Conservation (phyloP, 1,284 basidiomycete species). For the Cryptococcus sp. region DNA sequence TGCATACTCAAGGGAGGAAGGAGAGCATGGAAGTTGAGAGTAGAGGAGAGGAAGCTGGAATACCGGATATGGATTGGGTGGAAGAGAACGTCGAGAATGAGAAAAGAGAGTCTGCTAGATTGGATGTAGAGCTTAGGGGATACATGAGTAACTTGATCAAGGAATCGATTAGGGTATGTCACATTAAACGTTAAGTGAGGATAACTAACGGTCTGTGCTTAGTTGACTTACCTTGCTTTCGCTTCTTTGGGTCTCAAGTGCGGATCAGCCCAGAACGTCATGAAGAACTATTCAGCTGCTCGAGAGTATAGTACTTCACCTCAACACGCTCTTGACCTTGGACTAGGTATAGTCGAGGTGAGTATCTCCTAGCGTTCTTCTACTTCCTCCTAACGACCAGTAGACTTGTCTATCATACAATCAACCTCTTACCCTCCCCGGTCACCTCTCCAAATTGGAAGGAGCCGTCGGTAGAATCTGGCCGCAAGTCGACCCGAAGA, state of each 20-base stretch:
- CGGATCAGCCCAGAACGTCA: slow-evolving; percentile 21
- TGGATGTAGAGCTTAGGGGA: slow-evolving; percentile 38
- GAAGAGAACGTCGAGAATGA: slow-evolving; percentile 16
- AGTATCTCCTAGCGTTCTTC: slow-evolving; percentile 1
- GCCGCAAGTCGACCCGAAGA: slow-evolving; percentile 10
- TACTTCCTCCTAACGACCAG: not conserved
- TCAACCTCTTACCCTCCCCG: slow-evolving; percentile 20
- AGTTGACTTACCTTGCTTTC: slow-evolving; percentile 42
- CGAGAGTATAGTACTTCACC: slow-evolving; percentile 35
- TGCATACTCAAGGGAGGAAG: not conserved
- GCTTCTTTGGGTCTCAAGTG: slow-evolving; percentile 32
- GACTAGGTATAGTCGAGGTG: slow-evolving; percentile 34
- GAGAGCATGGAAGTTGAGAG: not conserved
- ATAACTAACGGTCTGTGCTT: not conserved
- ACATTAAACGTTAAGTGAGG: not conserved
- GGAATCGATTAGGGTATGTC: slow-evolving; percentile 41
- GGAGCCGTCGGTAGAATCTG: slow-evolving; percentile 33
- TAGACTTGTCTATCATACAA: slow-evolving; percentile 36
- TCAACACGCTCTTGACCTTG: slow-evolving; percentile 36
- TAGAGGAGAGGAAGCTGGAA: slow-evolving; percentile 8
- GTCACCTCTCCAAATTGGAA: slow-evolving; percentile 38
- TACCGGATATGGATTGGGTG: slow-evolving; percentile 32
- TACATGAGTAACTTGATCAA: slow-evolving; percentile 45
- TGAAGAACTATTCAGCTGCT: slow-evolving; percentile 25
- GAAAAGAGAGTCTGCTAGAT: slow-evolving; percentile 25